phyloP scores from a whole-genome alignment of 2,329 filamentous ascomycete genomes.

The Cercospora sp. region DNA sequence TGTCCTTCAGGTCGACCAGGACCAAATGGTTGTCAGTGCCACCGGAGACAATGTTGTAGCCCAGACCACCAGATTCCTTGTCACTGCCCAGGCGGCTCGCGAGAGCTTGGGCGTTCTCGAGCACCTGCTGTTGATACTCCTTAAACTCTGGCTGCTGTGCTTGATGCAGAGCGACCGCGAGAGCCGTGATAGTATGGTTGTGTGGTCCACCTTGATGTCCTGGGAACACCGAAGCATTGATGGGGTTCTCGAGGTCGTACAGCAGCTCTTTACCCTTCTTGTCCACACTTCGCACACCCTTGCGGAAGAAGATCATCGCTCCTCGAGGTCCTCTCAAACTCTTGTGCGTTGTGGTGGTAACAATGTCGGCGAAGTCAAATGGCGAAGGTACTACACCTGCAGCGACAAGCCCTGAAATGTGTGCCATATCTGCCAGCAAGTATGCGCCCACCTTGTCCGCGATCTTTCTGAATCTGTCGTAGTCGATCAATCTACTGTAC shows the following conservation, averaged over 20 bases:
- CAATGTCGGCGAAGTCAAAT: constrained; percentile 86
- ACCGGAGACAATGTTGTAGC: constrained; percentile 86
- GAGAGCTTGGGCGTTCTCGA: constrained; percentile 87
- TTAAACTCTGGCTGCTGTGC: constrained; percentile 86
- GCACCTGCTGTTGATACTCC: constrained; percentile 85
- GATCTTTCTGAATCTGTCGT: constrained; percentile 85
- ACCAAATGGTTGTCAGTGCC: constrained; percentile 98
- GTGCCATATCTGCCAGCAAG: constrained; percentile 92
- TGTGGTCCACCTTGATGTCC: constrained; percentile 97
- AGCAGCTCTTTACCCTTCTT: constrained; percentile 70
- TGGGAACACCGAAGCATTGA: constrained; percentile 96
- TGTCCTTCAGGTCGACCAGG: constrained; percentile 84
- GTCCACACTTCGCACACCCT: constrained; percentile 80
- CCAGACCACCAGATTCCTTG: constrained; percentile 74
- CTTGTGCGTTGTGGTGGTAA: constrained; percentile 98
- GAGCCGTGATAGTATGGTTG: constrained; percentile 97
- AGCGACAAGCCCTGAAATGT: constrained; percentile 91
- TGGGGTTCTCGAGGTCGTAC: constrained; percentile 89
- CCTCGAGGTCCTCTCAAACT: constrained; percentile 91
- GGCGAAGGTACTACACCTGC: constrained; percentile 88
- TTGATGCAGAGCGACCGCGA: constrained; percentile 93
- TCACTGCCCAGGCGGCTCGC: constrained; percentile 64
- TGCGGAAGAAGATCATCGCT: constrained; percentile 98
- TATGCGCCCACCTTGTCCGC: constrained; percentile 84
- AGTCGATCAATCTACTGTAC: constrained; percentile 95